Conservation (phyloP, 2,329 filamentous ascomycete genomes). For the Myriosclerotinia scirpicola region DNA sequence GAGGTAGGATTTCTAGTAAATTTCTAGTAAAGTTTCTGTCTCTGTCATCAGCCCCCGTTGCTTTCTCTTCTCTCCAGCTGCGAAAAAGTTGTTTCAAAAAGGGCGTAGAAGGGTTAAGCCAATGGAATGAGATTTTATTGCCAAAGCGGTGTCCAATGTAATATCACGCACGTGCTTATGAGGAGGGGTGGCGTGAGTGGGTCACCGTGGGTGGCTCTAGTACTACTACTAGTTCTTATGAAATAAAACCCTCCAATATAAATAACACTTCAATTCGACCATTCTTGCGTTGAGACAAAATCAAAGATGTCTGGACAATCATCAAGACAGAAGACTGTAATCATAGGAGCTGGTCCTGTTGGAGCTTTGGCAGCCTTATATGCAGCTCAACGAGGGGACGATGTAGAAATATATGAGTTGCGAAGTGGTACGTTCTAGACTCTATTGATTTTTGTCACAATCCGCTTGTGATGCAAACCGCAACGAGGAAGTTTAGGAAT, state of each 20-base stretch:
- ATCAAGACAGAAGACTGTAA: constrained; percentile 53
- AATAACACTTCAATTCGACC: no score
- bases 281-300: background rate
- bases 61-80: background rate
- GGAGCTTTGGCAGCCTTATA: constrained; percentile 90
- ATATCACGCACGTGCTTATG: background rate
- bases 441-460: constrained; percentile 39
- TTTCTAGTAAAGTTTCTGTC: background rate
- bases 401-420: constrained; percentile 93
- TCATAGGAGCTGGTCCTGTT: constrained; percentile 92
- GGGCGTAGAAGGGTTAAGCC: background rate
- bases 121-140: background rate
- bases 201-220: no score
- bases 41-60: background rate
- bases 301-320: constrained; percentile 10
- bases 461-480: background rate
- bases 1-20: background rate
- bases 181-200: background rate
- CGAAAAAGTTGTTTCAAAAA: constrained; percentile 1
- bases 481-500: background rate
- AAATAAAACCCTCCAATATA: background rate
- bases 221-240: background rate
- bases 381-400: constrained; percentile 80
- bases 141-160: background rate
- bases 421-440: constrained; percentile 66